Conservation (phyloP, 345 rosid genomes). For the Citrus hindsii region DNA sequence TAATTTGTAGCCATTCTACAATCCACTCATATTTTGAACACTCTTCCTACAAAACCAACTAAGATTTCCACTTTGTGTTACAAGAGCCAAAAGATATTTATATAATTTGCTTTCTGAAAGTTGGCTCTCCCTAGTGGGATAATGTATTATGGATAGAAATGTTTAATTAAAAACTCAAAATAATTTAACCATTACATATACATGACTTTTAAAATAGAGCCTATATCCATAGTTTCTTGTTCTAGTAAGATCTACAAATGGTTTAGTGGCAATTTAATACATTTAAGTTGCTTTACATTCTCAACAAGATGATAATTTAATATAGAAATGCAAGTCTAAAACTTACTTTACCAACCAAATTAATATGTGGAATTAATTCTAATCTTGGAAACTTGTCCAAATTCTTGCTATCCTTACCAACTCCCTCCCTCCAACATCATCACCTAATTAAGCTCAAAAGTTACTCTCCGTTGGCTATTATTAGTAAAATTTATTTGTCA, state of each 20-base stretch:
- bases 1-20: constrained; percentile 3
- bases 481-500: neutral
- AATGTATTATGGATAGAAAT: constrained; percentile 22
- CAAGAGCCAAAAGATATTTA: constrained; percentile 14
- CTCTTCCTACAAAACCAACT: constrained; percentile 29
- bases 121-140: constrained; percentile 21
- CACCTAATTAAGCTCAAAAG: neutral
- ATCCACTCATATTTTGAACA: constrained; percentile 12
- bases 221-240: constrained; percentile 21
- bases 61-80: constrained; percentile 46
- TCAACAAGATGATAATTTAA: neutral
- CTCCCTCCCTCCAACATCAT: neutral
- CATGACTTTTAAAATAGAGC: neutral
- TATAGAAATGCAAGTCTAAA: neutral
- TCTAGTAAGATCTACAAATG: constrained; percentile 10
- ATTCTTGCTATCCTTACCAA: constrained; percentile 12
- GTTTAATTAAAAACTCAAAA: constrained; percentile 8
- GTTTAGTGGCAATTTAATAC: constrained; percentile 5
- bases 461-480: neutral
- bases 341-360: constrained; percentile 3
- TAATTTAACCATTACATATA: constrained; percentile 1
- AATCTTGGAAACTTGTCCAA: constrained; percentile 2
- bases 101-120: constrained; percentile 33
- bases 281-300: neutral
- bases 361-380: neutral